Conservation (phyloP, 2,329 filamentous ascomycete genomes). For the Neofusicoccum ribis region DNA sequence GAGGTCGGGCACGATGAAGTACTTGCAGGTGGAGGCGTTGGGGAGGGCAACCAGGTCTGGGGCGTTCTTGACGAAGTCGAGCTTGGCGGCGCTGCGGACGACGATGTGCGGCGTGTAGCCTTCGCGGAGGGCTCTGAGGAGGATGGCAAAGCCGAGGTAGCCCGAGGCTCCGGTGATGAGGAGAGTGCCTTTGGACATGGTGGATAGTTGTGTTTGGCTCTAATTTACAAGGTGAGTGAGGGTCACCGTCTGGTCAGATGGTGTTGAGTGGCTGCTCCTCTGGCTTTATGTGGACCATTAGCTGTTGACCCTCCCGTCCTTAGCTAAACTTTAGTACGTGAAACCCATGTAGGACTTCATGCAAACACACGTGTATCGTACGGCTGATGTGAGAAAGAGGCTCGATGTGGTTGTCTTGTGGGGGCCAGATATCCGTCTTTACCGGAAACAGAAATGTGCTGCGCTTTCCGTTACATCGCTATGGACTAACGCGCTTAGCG, state of each 20-base stretch:
- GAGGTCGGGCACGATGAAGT: slow-evolving; percentile 39
- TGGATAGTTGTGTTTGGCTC: neutral
- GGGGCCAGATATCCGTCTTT: neutral
- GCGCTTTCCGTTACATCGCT: too few species aligned
- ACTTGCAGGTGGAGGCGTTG: slow-evolving; percentile 19
- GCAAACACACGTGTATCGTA: neutral
- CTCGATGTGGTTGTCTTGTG: neutral
- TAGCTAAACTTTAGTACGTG: too few species aligned
- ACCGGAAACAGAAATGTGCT: neutral
- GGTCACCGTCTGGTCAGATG: too few species aligned
- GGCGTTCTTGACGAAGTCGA: neutral
- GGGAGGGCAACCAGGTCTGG: slow-evolving; percentile 16
- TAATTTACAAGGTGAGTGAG: too few species aligned
- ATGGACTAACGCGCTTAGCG: too few species aligned
- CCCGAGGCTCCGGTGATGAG: slow-evolving; percentile 38
- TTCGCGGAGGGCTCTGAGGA: slow-evolving; percentile 27
- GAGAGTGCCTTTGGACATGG: slow-evolving; percentile 17
- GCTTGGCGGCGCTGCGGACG: slow-evolving; percentile 25
- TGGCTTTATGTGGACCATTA: too few species aligned
- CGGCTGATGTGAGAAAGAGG: neutral
- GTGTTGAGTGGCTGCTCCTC: too few species aligned
- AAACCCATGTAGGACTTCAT: neutral
- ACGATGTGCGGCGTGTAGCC: slow-evolving; percentile 35
- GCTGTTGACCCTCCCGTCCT: too few species aligned
- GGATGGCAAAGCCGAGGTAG: slow-evolving; percentile 33